These are phyloP conservation scores for Aeschynomene evenia DNA, from an alignment of 306 rosid genomes.

Conservation along the genomic window DNA sequence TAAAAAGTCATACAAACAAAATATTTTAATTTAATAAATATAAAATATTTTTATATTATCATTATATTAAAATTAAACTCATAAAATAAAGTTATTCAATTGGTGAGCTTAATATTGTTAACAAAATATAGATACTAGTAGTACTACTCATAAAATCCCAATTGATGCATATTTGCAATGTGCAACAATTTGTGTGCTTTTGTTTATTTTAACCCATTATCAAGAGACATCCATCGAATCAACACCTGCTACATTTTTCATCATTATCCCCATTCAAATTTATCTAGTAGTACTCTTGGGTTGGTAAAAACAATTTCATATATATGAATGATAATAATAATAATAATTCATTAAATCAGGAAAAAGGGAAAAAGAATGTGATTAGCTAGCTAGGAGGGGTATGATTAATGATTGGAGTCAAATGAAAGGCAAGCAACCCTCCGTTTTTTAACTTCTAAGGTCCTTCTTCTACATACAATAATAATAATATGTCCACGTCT, in stretches of 20 bases:
- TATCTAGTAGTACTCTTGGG: conserved; percentile 8
- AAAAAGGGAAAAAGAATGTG: conserved; percentile 25
- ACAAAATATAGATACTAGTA: too few relatives aligned
- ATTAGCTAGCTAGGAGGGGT: conserved; percentile 37
- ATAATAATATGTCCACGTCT: neutral
- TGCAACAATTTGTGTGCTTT: neutral
- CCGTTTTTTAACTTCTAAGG: conserved; percentile 50
- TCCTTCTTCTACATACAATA: conserved; percentile 5
- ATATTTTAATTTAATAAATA: too few relatives aligned
- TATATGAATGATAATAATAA: neutral
- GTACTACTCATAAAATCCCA: too few relatives aligned
- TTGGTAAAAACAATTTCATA: conserved; percentile 36
- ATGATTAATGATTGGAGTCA: conserved; percentile 65
- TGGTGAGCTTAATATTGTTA: neutral
- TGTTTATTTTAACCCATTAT: neutral
- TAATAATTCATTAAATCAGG: neutral
- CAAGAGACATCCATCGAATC: neutral
- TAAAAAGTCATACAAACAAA: too few relatives aligned
- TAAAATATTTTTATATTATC: too few relatives aligned
- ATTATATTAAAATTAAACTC: too few relatives aligned
- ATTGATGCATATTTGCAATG: too few relatives aligned
- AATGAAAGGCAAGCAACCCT: conserved; percentile 70
- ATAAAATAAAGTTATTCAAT: neutral
- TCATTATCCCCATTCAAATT: neutral
- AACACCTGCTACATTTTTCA: neutral